Conservation (phyloP, 106 monocot genomes). For the Posidonia australis region DNA sequence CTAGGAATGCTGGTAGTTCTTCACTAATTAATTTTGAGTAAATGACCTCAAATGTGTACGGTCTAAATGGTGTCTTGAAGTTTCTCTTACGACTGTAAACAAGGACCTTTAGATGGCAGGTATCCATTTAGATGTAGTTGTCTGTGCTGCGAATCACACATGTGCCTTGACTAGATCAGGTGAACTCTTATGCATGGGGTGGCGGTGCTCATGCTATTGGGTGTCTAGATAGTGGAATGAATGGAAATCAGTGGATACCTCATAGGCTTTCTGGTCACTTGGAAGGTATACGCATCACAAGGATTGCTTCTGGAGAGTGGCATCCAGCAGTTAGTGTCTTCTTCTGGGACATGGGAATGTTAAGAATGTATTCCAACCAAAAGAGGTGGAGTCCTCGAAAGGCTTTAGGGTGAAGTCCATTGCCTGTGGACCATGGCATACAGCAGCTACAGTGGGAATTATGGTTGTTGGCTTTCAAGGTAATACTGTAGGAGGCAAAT, state of each 20-base stretch:
- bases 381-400: conserved; percentile 18
- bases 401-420: conserved; percentile 16
- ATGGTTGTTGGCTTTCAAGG: background rate
- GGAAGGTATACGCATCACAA: background rate
- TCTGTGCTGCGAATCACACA: conserved; percentile 58
- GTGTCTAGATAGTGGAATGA: background rate
- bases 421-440: conserved; percentile 22
- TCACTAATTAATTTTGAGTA: too few relatives aligned
- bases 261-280: conserved; percentile 8
- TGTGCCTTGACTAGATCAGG: conserved; percentile 69
- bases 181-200: conserved; percentile 74
- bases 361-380: conserved; percentile 6
- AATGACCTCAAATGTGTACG: too few relatives aligned
- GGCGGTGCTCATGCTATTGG: conserved; percentile 18
- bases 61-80: too few relatives aligned
- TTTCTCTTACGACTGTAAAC: too few relatives aligned
- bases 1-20: too few relatives aligned
- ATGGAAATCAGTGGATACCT: conserved; percentile 14
- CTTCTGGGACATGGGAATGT: conserved; percentile 15
- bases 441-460: conserved; percentile 17
- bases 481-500: conserved; percentile 3
- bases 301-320: conserved; percentile 20
- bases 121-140: conserved; percentile 27
- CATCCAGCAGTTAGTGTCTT: conserved; percentile 17
- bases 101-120: too few relatives aligned